These are phyloP conservation scores for Gremmenia infestans DNA, from an alignment of 2,329 filamentous ascomycete species.

Conservation along the genomic window DNA sequence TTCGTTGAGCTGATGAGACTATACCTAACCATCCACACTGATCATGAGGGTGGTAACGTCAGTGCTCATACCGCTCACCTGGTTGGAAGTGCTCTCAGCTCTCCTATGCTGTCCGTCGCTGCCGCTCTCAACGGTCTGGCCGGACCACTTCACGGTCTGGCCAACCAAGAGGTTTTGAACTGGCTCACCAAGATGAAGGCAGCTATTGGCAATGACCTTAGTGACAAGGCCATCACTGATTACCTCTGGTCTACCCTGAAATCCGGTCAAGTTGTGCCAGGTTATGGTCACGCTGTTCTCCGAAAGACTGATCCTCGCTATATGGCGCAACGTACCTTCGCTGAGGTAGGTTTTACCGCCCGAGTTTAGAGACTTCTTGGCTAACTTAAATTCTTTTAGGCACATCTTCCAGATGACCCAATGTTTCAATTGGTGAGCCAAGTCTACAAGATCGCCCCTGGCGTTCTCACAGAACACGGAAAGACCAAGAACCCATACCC, in stretches of 20 bases:
- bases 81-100: conserved; percentile 93
- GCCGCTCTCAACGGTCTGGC: conserved; percentile 97
- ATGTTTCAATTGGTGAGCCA: conserved; percentile 99
- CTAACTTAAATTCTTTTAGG: conserved; percentile 26
- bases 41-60: conserved; percentile 99
- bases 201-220: conserved; percentile 85
- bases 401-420: conserved; percentile 91
- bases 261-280: conserved; percentile 89
- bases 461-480: conserved; percentile 97
- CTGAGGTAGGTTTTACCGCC: conserved; percentile 34
- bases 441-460: conserved; percentile 99
- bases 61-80: conserved; percentile 97
- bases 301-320: conserved; percentile 99
- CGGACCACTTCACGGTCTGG: conserved; percentile 95
- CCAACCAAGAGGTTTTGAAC: conserved; percentile 99
- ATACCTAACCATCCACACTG: conserved; percentile 99
- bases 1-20: conserved; percentile 98
- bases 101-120: conserved; percentile 91
- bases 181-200: conserved; percentile 99
- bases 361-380: not conserved
- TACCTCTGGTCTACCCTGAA: conserved; percentile 99
- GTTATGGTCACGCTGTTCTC: conserved; percentile 97
- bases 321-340: conserved; percentile 96
- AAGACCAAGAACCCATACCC: conserved; percentile 99
- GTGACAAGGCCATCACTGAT: conserved; percentile 93